These are phyloP conservation scores for Cunninghamia lanceolata DNA, from an alignment of 75 land plant genomes.

Conservation along the genomic window DNA sequence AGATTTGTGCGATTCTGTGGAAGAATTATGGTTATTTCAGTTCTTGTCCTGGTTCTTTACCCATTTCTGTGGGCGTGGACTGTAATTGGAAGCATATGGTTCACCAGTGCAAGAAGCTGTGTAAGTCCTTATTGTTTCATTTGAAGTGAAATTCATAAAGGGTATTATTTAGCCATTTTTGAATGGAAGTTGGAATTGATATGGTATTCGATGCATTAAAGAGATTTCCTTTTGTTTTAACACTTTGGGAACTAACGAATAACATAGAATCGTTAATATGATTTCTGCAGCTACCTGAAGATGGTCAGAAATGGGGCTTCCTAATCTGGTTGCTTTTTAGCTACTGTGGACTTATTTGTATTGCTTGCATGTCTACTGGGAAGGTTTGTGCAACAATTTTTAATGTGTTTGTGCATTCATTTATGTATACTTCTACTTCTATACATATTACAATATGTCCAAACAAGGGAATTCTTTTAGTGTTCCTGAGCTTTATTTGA, in stretches of 20 bases:
- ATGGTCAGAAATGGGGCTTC: conserved; percentile 98
- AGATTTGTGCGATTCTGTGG: conserved; percentile 75
- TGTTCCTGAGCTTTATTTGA: neutral
- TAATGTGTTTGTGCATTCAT: conserved; percentile 2
- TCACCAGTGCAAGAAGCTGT: conserved; percentile 71
- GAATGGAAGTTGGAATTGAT: neutral
- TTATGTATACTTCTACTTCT: neutral
- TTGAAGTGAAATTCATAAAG: neutral
- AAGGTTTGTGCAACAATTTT: conserved; percentile 47
- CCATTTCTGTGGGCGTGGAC: conserved; percentile 97
- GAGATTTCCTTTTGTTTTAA: neutral
- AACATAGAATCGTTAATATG: neutral
- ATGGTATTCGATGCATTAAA: neutral
- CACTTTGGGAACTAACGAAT: neutral
- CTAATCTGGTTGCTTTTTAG: conserved; percentile 94
- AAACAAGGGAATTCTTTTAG: neutral
- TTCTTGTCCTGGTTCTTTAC: conserved; percentile 66
- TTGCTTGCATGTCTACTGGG: conserved; percentile 79
- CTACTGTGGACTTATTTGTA: conserved; percentile 85
- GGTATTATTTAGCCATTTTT: neutral
- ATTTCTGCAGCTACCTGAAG: conserved; percentile 74
- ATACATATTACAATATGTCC: neutral
- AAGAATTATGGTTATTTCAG: conserved; percentile 69
- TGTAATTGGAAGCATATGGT: conserved; percentile 90
- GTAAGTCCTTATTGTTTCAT: conserved; percentile 46